Evolutionary conservation across 2,329 filamentous ascomycete genomes (phyloP).

Genomic region (Oidium heveae): DNA sequence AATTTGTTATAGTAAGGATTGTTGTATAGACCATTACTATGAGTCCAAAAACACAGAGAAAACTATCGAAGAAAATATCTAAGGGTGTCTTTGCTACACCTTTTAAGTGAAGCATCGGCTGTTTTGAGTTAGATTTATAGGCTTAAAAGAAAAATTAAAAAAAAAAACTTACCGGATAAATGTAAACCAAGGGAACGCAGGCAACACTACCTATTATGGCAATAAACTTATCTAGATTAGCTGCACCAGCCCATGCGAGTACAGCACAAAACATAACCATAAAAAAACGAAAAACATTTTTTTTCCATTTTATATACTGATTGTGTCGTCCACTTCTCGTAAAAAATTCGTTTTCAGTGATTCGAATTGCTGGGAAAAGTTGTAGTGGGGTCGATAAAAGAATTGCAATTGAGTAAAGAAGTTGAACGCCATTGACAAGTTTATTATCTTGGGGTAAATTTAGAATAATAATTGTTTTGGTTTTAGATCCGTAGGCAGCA

Average conservation of each 20-base stretch:
- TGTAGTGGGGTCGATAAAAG: constrained; percentile 84
- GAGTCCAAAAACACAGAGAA: constrained; percentile 58
- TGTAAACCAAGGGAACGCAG: constrained; percentile 88
- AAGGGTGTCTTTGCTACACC: constrained; percentile 45
- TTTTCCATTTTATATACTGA: constrained; percentile 97
- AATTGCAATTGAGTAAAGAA: constrained; percentile 95
- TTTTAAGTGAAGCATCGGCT: constrained; percentile 78
- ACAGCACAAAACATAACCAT: constrained; percentile 66
- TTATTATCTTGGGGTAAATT: constrained; percentile 92
- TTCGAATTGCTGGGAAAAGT: constrained; percentile 92
- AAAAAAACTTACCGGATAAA: constrained; percentile 60
- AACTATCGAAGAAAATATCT: constrained; percentile 47
- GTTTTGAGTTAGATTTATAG: not conserved
- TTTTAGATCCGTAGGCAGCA: constrained; percentile 82
- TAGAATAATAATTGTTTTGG: constrained; percentile 85
- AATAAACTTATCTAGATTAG: constrained; percentile 92
- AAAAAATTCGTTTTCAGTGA: constrained; percentile 84
- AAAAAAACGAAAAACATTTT: constrained; percentile 89
- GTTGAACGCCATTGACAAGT: constrained; percentile 84
- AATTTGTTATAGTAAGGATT: constrained; percentile 60
- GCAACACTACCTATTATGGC: constrained; percentile 91
- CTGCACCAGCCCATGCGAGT: constrained; percentile 79
- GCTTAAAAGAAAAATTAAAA: not conserved
- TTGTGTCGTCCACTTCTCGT: constrained; percentile 92
- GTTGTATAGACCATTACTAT: constrained; percentile 87